Base-by-base conservation (phyloP, 1,284 basidiomycete species). In the Lentinula novae-zelandiae region DNA sequence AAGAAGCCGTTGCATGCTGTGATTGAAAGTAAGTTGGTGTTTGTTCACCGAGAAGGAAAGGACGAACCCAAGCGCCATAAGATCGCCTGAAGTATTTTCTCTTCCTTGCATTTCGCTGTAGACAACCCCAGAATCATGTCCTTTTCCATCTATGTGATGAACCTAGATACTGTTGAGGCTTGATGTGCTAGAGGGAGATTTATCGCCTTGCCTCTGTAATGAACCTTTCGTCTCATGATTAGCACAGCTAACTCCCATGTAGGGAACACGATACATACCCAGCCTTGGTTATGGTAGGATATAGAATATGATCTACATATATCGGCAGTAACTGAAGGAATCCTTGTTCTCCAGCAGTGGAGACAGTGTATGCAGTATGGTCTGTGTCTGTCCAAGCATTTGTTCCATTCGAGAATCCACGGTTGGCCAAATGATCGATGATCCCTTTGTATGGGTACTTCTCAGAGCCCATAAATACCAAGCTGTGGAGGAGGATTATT, bases 61-160 rank as follows among this genome's bases (percentile, higher is more conserved):
- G 9, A 75, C 79, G 60, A 68, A 94, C 93, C 85, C 78, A 50
- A 96, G 82, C 55, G 89, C 86, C 91, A 98, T 96, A 48, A 98
- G 78, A 76, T 98, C 95, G 12, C 86, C 88, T 0, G 92, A 85
- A 4, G 92, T 93, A 70, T 98, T 98, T 77, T 99, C 92, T 53
- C 96, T 84, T 0, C 95, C 97, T 77, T 99, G 96, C 97, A 99
- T 99, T 77, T 96, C 93, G 68, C 90, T 93, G 73, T 96, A 98
- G 33, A 99, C 97, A 2, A 99, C 97, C 52, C 97, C 97, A 9
- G 93, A 92, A 70, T 99, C 88, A 69, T 96, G 87, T 4, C 94
- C 96, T 69, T 93, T 86, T 9, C 84, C 83, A 73, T 98, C 92
- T 68, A 98, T 87, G 73, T 98, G 96, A 72, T 96, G 93, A 15